phyloP scores from a whole-genome alignment of 495 filamentous ascomycete genomes.

The Thermothielavioides terrestris region DNA sequence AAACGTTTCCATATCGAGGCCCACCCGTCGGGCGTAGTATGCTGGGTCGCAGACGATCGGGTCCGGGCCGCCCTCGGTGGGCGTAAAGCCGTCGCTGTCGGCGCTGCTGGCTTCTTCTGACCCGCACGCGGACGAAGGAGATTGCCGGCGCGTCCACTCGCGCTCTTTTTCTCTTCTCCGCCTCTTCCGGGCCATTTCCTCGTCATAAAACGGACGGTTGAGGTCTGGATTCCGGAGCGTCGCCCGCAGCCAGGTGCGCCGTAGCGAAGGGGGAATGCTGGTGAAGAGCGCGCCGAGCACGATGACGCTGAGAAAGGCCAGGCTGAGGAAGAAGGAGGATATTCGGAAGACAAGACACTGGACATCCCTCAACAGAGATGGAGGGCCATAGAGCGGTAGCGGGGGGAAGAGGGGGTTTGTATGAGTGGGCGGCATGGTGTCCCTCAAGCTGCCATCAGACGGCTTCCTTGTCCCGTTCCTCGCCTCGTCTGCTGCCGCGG shows the following conservation, averaged over 20 bases:
- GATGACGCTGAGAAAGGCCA: constrained; percentile 66
- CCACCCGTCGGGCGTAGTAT: constrained; percentile 84
- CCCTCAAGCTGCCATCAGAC: constrained; percentile 29
- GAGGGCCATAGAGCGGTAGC: constrained; percentile 73
- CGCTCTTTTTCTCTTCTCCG: constrained; percentile 47
- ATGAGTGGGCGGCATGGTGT: constrained; percentile 48
- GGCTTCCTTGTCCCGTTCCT: constrained; percentile 13
- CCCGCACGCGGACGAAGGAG: constrained; percentile 9
- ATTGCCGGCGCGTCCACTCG: constrained; percentile 49
- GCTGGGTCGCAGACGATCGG: constrained; percentile 66
- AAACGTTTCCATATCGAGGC: constrained; percentile 76
- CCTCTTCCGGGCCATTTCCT: constrained; percentile 47
- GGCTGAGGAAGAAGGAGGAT: constrained; percentile 63
- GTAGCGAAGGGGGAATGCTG: constrained; percentile 44
- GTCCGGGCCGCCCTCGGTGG: constrained; percentile 73
- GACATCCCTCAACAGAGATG: constrained; percentile 52
- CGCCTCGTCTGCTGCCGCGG: constrained; percentile 7
- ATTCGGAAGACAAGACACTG: constrained; percentile 54
- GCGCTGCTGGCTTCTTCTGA: constrained; percentile 30
- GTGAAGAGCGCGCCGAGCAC: constrained; percentile 63
- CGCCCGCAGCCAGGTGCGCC: constrained; percentile 38
- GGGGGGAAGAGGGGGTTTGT: constrained; percentile 85
- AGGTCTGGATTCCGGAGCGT: constrained; percentile 49
- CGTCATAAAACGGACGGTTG: constrained; percentile 58
- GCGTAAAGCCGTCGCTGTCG: constrained; percentile 48